These are phyloP conservation scores for Amaranthus palmeri DNA, from an alignment of 148 eudicot species.

Conservation along the genomic window DNA sequence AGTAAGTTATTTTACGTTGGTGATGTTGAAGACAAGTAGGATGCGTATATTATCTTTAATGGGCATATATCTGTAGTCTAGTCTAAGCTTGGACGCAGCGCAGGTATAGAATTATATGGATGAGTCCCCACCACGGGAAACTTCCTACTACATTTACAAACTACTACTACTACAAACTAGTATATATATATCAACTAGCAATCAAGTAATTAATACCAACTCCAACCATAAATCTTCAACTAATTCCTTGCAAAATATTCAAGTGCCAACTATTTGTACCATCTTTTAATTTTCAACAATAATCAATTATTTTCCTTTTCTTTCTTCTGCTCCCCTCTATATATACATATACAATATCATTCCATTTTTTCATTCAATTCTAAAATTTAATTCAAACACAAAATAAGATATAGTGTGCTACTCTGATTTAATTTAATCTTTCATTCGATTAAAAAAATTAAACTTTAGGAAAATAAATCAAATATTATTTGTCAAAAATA, in stretches of 20 bases:
- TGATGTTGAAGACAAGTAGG: no score
- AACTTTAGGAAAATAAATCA: no score
- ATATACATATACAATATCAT: constrained; percentile 6
- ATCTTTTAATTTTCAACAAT: constrained; percentile 16
- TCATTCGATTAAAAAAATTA: background rate
- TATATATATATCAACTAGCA: constrained; percentile 3
- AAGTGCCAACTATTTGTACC: constrained; percentile 21
- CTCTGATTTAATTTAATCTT: background rate
- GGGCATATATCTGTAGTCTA: no score
- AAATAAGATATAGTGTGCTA: no score
- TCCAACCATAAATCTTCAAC: constrained; percentile 4
- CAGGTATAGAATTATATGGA: no score
- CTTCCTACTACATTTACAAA: background rate
- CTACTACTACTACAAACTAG: background rate
- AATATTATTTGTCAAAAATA: background rate
- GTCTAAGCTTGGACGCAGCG: no score
- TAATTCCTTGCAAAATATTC: constrained; percentile 7
- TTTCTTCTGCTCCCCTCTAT: background rate
- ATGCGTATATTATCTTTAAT: no score
- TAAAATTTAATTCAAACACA: background rate
- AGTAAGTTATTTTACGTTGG: no score
- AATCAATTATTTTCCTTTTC: background rate
- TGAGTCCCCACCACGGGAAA: constrained; percentile 9
- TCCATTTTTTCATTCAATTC: background rate
- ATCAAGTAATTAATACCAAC: constrained; percentile 11